Evolutionary conservation across 495 filamentous ascomycete genomes (phyloP), one percentile per base, ranked within the genome.

Genomic region (Penicillium daleae): DNA sequence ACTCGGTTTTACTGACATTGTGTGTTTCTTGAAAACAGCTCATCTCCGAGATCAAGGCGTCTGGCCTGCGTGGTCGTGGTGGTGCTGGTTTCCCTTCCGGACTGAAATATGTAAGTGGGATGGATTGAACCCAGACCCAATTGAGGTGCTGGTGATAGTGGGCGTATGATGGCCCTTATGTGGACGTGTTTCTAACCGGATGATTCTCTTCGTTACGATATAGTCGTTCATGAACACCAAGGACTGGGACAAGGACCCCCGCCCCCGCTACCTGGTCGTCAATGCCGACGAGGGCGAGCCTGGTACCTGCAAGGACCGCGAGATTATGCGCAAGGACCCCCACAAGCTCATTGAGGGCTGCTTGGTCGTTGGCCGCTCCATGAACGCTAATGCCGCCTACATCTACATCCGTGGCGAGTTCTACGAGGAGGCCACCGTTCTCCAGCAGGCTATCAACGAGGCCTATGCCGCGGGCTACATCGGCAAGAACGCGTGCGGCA

Each of bases 201-300:
- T 40, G 19, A 46, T 19, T 42, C 42, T n/a, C 46, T 22, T 27
- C 40, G 21, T 75, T 66, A 73, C 50, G 53, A 59, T 60, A 50
- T 68, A 97, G 93, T 97, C 92, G 53, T 99, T 99, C 83, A 99
- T 99, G 95, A 99, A 98, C 82, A 92, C 92, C 86, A 97, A 97
- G 79, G 96, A 92, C 76, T 99, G 95, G 96, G 93, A 98, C 69
- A 97, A 97, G 83, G 96, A 97, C 73, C 92, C 83, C 58, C 93
- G 96, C 76, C 96, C 96, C 61, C 88, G 95, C 60, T 99, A 99
- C 71, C 83, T 99, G 44, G 93, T 99, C 55, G 91, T 99, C 81
- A 99, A 99, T 70, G 95, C 95, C 66, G 95, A 99, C 74, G 95
- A 99, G 83, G 95, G 95, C 73, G 95, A 99, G 78, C 95, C 95